These are phyloP conservation scores for Thelephora ganbajun DNA, from an alignment of 768 basidiomycete species.

Conservation along the genomic window DNA sequence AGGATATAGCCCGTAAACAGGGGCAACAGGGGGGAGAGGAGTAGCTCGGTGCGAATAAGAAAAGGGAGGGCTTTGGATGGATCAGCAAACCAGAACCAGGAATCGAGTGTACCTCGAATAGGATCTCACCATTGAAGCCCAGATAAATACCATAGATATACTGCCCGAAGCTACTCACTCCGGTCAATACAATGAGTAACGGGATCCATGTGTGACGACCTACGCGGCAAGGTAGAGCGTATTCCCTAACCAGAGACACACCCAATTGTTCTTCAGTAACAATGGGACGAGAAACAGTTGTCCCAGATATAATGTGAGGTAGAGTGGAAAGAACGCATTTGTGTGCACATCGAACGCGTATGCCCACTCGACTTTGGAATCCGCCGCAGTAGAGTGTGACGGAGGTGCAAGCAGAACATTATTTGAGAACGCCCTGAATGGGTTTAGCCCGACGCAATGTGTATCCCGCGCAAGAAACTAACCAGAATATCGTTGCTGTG, in stretches of 20 bases:
- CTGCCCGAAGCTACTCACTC: slow-evolving; percentile 54
- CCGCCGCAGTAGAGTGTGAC: slow-evolving; percentile 55
- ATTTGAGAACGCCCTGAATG: slow-evolving; percentile 53
- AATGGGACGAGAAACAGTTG: slow-evolving; percentile 81
- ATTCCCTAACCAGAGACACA: slow-evolving; percentile 89
- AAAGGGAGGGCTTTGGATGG: slow-evolving; percentile 69
- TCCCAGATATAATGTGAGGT: slow-evolving; percentile 78
- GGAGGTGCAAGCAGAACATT: slow-evolving; percentile 55
- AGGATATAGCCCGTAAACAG: slow-evolving; percentile 77
- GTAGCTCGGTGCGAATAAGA: slow-evolving; percentile 75
- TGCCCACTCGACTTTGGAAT: slow-evolving; percentile 75
- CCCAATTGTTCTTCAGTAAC: slow-evolving; percentile 76
- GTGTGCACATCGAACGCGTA: slow-evolving; percentile 97
- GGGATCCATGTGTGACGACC: slow-evolving; percentile 13
- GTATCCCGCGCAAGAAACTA: slow-evolving; percentile 7
- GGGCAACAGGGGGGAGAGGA: slow-evolving; percentile 83
- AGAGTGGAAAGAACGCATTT: slow-evolving; percentile 92
- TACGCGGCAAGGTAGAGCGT: slow-evolving; percentile 83
- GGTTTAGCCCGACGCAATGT: slow-evolving; percentile 1
- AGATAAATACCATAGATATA: slow-evolving; percentile 88
- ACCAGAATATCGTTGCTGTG: slow-evolving; percentile 71
- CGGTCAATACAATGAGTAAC: background rate
- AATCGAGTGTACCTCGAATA: slow-evolving; percentile 5
- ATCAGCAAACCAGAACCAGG: slow-evolving; percentile 8
- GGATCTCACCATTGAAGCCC: slow-evolving; percentile 55